A percentile compares a stretch with the other conserved stretches of the same genome.
Evolutionary conservation across 768 basidiomycete species (phyloP).

Genomic region (Collybiopsis confluens): DNA sequence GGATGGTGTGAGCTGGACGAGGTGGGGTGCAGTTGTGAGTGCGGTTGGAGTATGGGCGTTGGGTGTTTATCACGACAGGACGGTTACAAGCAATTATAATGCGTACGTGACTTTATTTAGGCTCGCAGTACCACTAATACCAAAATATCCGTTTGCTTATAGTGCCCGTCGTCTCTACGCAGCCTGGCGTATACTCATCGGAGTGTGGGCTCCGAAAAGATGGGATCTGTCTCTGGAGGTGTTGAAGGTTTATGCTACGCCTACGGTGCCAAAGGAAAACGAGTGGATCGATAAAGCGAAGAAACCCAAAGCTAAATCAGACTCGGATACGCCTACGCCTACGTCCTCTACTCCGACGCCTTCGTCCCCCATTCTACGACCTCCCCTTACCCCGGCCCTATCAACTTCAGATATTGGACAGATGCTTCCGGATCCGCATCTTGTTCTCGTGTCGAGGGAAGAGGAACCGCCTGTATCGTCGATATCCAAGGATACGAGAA

Average conservation of each 20-base stretch:
- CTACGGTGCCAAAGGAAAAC: constrained; percentile 55
- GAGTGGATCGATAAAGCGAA: constrained; percentile 62
- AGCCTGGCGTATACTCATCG: constrained; percentile 95
- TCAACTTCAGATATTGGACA: constrained; percentile 11
- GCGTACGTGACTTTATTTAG: constrained; percentile 44
- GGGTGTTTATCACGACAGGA: constrained; percentile 77
- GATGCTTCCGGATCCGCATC: constrained; percentile 16
- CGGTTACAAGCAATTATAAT: constrained; percentile 82
- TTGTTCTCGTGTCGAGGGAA: constrained; percentile 16
- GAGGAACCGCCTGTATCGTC: constrained; percentile 42
- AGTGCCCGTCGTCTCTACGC: constrained; percentile 86
- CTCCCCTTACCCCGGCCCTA: constrained; percentile 13
- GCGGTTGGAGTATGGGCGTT: constrained; percentile 68
- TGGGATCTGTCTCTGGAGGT: constrained; percentile 80
- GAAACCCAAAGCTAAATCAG: constrained; percentile 16
- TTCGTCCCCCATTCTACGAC: neutral
- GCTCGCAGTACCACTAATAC: constrained; percentile 8
- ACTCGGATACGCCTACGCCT: constrained; percentile 16
- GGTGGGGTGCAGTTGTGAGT: constrained; percentile 69
- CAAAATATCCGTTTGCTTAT: constrained; percentile 5
- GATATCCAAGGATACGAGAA: no score
- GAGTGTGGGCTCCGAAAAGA: constrained; percentile 83
- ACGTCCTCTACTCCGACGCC: neutral
- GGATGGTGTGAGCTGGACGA: constrained; percentile 57
- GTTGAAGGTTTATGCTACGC: constrained; percentile 69